phyloP scores from a whole-genome alignment of 2,329 filamentous ascomycete genomes.

The Lecanosticta acicola region DNA sequence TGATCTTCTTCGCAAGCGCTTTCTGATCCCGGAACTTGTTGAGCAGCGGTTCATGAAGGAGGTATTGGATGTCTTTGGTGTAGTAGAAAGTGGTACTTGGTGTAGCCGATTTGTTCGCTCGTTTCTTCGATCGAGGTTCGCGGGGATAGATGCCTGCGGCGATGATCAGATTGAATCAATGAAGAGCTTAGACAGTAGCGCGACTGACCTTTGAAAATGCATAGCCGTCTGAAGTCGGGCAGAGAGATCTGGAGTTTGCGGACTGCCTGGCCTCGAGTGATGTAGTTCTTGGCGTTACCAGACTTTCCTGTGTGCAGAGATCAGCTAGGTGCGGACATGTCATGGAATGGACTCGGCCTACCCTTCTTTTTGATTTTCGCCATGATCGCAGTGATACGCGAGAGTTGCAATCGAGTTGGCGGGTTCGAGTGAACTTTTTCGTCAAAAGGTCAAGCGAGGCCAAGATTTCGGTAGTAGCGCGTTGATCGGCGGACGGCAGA shows the following conservation, averaged over 20 bases:
- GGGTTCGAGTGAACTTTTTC: neutral
- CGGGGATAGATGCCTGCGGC: constrained; percentile 78
- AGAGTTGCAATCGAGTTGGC: constrained; percentile 5
- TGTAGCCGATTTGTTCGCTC: constrained; percentile 85
- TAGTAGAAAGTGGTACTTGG: constrained; percentile 87
- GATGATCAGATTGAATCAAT: neutral
- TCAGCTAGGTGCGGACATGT: neutral
- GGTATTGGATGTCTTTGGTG: constrained; percentile 95
- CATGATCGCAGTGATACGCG: constrained; percentile 44
- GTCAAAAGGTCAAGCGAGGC: constrained; percentile 5
- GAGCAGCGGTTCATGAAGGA: constrained; percentile 91
- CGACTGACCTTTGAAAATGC: constrained; percentile 83
- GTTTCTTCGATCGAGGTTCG: constrained; percentile 94
- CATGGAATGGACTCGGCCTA: constrained; percentile 29
- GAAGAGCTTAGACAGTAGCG: neutral
- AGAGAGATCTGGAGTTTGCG: constrained; percentile 96
- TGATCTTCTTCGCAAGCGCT: constrained; percentile 94
- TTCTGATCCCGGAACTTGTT: constrained; percentile 97
- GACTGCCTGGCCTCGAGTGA: constrained; percentile 93
- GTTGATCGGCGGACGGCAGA: neutral
- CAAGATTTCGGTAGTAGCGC: constrained; percentile 3
- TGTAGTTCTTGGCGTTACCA: constrained; percentile 95
- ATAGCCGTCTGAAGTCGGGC: constrained; percentile 94
- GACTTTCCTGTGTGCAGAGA: constrained; percentile 57
- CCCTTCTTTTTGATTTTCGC: constrained; percentile 84